Conservation (phyloP, 345 rosid species). For the Eucalyptus dawsonii region DNA sequence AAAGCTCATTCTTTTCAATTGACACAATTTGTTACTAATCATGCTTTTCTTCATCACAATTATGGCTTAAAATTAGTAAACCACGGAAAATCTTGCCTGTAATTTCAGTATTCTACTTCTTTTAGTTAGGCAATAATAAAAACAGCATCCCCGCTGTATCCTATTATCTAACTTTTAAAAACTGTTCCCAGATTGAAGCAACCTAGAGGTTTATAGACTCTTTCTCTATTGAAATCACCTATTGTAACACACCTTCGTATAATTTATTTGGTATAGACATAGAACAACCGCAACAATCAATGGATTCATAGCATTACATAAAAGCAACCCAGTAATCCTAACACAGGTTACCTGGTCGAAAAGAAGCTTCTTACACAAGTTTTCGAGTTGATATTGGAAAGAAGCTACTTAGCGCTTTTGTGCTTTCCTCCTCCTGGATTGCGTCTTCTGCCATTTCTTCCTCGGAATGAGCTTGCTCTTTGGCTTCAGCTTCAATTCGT, state of each 20-base stretch:
- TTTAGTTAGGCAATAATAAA: not conserved
- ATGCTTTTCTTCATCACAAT: not conserved
- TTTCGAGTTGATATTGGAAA: not conserved
- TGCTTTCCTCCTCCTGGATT: slow-evolving; percentile 82
- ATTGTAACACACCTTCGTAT: not conserved
- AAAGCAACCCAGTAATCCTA: not conserved
- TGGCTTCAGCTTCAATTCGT: slow-evolving; percentile 82
- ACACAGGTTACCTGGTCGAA: not conserved
- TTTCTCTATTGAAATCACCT: not conserved
- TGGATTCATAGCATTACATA: not conserved
- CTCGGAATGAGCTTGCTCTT: slow-evolving; percentile 79
- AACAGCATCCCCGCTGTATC: not conserved
- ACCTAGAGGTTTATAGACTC: not conserved
- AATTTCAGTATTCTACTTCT: not conserved
- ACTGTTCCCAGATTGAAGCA: not conserved
- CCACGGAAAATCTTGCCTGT: not conserved
- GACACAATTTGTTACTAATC: not conserved
- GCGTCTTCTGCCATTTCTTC: slow-evolving; percentile 86
- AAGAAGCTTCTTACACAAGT: not conserved
- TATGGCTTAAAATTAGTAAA: not conserved
- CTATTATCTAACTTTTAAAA: not conserved
- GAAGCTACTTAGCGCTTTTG: slow-evolving; percentile 36
- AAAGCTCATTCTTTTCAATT: not conserved
- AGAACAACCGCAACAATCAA: not conserved
- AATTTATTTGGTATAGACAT: not conserved